phyloP scores from a whole-genome alignment of 2,329 filamentous ascomycete genomes.

The Fusarium sp. region DNA sequence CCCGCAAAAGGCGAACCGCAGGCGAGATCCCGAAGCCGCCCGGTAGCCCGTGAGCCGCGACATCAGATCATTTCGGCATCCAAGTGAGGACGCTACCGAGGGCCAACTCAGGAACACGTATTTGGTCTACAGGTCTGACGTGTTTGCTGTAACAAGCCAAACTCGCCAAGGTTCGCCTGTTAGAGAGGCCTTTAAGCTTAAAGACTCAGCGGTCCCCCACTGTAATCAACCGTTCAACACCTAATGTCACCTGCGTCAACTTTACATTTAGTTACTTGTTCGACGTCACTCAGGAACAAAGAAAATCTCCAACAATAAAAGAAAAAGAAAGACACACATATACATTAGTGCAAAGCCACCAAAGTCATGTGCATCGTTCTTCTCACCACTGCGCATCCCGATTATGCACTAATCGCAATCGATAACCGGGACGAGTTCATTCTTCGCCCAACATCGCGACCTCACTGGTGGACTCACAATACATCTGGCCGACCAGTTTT shows the following conservation, averaged over 20 bases:
- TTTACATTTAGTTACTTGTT: no score
- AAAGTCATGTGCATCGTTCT: conserved; percentile 80
- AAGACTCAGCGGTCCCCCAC: conserved; percentile 32
- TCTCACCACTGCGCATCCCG: conserved; percentile 80
- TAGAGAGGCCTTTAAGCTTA: conserved; percentile 36
- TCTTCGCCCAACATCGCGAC: conserved; percentile 72
- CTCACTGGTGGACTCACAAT: conserved; percentile 72
- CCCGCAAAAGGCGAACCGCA: no score
- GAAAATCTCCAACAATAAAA: background rate
- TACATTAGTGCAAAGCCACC: conserved; percentile 2
- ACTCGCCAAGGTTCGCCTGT: conserved; percentile 10
- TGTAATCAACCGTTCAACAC: background rate
- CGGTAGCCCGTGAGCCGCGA: conserved; percentile 26
- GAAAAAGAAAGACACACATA: background rate
- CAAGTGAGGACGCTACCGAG: conserved; percentile 36
- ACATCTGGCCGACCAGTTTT: conserved; percentile 62
- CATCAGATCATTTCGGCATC: conserved; percentile 38
- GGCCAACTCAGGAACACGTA: conserved; percentile 31
- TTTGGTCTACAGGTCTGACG: conserved; percentile 12
- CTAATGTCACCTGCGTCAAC: conserved; percentile 31
- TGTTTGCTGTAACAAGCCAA: conserved; percentile 14
- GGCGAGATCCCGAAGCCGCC: conserved; percentile 41
- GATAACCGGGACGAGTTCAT: conserved; percentile 85
- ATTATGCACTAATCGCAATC: conserved; percentile 79
- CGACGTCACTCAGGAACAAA: conserved; percentile 17